These are phyloP conservation scores for Wickerhamomyces canadensis DNA, from an alignment of 805 yeast genomes.

Conservation along the genomic window DNA sequence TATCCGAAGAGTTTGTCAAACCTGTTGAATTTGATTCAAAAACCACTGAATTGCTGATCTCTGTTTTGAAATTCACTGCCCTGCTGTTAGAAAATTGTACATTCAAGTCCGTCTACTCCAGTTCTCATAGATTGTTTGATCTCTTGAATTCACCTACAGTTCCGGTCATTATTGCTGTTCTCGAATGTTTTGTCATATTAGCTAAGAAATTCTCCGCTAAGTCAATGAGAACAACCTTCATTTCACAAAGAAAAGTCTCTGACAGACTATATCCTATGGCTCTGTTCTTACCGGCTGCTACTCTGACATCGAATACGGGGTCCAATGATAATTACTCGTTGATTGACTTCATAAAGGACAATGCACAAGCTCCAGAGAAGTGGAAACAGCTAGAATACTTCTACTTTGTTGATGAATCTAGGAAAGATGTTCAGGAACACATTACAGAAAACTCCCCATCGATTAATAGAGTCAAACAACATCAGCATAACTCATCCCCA, in stretches of 20 bases:
- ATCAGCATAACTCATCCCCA: conserved; percentile 13
- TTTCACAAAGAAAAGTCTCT: conserved; percentile 21
- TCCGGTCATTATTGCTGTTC: conserved; percentile 51
- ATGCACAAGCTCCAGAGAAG: conserved; percentile 42
- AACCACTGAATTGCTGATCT: conserved; percentile 44
- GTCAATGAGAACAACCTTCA: conserved; percentile 20
- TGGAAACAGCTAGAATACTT: conserved; percentile 54
- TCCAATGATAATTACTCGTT: conserved; percentile 36
- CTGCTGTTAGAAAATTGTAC: conserved; percentile 63
- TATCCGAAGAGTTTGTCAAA: conserved; percentile 40
- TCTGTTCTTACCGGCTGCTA: conserved; percentile 45
- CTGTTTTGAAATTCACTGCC: conserved; percentile 57
- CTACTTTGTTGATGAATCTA: conserved; percentile 32
- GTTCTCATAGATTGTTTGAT: conserved; percentile 52
- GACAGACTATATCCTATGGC: conserved; percentile 40
- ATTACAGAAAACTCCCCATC: conserved; percentile 12
- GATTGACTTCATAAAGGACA: conserved; percentile 39
- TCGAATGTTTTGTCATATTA: conserved; percentile 53
- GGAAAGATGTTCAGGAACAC: conserved; percentile 1
- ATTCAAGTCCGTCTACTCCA: conserved; percentile 62
- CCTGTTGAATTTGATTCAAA: conserved; percentile 37
- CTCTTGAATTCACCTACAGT: conserved; percentile 57
- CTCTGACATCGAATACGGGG: conserved; percentile 28
- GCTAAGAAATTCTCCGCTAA: conserved; percentile 54
- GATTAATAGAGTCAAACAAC: conserved; percentile 9